Evolutionary conservation across 768 basidiomycete genomes (phyloP), one percentile per base, ranked within the genome.

Genomic region (Tulasnella sp.): DNA sequence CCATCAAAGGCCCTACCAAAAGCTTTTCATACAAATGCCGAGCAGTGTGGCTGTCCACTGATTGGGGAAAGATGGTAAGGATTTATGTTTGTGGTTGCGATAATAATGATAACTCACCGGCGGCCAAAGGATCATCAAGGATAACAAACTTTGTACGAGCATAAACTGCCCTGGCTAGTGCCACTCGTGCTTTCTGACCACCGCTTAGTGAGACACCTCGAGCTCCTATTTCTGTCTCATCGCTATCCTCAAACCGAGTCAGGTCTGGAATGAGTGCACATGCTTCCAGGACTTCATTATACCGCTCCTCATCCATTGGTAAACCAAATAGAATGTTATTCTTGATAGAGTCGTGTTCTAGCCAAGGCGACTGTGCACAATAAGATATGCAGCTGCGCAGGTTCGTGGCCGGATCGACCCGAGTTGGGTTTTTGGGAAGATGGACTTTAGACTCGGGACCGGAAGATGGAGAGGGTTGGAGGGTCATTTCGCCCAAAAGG

Each of bases 391-490:
- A 63, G 52, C 68, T 66, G 6, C 62, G 44, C 35, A 68, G 53
- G 0, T 66, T 65, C 19, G 60, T 57, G 12, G 57, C 53, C 16
- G 24, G 39, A 48, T 68, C 65, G 9, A 66, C 58, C 20, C 58
- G 69, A 13, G 73, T 72, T 0, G 75, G 64, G 53, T 79, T 68
- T 63, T 89, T 89, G 5, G 76, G 71, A 68, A 86, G 74, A 56
- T 79, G 72, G 43, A 84, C 70, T 12, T 68, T 65, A 29, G 53
- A 54, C 24, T 29, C 16, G 19, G 53, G 27, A 20, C 27, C 42
- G 16, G n/a, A 7, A 41, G 27, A n/a, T 5, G 16, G 6, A 0
- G 76, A 76, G 10, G 71, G 46, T 10, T 61, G 70, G 58, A 51
- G 60, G 0, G 80, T 79, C 74, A 87, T 72, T 61, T 85, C 83